phyloP scores from a whole-genome alignment of 495 filamentous ascomycete species.

The Darksidea phi region DNA sequence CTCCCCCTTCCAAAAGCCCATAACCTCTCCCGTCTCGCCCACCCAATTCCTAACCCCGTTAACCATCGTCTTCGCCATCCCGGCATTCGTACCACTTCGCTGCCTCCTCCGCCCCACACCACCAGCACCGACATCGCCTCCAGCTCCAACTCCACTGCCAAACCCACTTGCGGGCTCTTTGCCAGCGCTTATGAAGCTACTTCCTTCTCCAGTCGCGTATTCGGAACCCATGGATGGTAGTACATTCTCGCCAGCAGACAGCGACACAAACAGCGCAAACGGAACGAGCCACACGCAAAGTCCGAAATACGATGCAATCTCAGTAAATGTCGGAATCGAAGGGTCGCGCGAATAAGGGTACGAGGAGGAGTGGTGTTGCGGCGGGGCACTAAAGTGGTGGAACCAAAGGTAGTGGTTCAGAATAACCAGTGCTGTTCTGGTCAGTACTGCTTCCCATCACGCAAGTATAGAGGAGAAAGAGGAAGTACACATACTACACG shows the following conservation, averaged over 20 bases:
- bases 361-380: conserved; percentile 32
- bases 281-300: conserved; percentile 96
- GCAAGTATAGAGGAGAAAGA: neutral
- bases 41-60: conserved; percentile 73
- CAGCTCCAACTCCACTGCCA: conserved; percentile 28
- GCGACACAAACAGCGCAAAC: conserved; percentile 88
- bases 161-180: conserved; percentile 41
- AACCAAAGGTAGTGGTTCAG: conserved; percentile 98
- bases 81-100: conserved; percentile 56
- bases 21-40: conserved; percentile 65
- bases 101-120: conserved; percentile 27
- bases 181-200: conserved; percentile 44
- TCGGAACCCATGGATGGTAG: conserved; percentile 79
- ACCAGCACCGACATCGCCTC: neutral
- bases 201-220: conserved; percentile 60
- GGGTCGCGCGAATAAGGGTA: conserved; percentile 49
- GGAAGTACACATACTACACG: conserved; percentile 60
- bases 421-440: conserved; percentile 65
- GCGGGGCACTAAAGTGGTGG: conserved; percentile 71
- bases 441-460: neutral
- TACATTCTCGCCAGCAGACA: conserved; percentile 92
- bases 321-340: conserved; percentile 72
- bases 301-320: conserved; percentile 94
- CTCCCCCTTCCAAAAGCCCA: conserved; percentile 67
- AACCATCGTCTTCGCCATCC: conserved; percentile 87